Evolutionary conservation across 371 early-diverging fungal genomes (phyloP).

Genomic region (Apophysomyces variabilis): DNA sequence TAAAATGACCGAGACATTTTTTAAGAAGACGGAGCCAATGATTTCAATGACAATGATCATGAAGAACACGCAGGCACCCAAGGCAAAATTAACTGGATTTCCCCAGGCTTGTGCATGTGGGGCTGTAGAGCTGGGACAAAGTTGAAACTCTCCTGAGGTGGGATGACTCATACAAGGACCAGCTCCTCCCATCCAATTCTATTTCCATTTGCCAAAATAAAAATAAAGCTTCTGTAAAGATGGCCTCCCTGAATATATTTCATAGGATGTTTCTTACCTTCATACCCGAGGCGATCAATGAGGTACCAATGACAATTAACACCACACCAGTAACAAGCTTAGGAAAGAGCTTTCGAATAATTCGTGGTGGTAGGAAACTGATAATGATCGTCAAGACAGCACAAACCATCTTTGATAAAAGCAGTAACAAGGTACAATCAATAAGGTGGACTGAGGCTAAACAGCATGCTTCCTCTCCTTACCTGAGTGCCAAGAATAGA

Average conservation of each 20-base stretch:
- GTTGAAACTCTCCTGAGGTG: constrained; percentile 28
- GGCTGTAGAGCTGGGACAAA: constrained; percentile 44
- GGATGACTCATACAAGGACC: constrained; percentile 50
- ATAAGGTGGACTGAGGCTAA: too few species aligned
- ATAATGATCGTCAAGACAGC: constrained; percentile 48
- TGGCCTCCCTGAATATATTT: not conserved
- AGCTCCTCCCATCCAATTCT: constrained; percentile 56
- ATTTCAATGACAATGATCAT: constrained; percentile 60
- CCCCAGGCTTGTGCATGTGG: constrained; percentile 64
- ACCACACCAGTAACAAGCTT: constrained; percentile 60
- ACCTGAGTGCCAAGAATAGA: constrained; percentile 60
- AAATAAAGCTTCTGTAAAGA: too few species aligned
- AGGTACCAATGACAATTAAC: constrained; percentile 54
- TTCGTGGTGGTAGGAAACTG: constrained; percentile 54
- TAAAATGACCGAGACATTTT: constrained; percentile 60
- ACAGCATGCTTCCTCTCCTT: not conserved
- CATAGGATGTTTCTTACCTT: constrained; percentile 32
- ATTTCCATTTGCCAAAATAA: not conserved
- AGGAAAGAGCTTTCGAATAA: constrained; percentile 55
- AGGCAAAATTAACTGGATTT: constrained; percentile 48
- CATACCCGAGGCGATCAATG: constrained; percentile 49
- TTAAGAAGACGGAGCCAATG: constrained; percentile 62
- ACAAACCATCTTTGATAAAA: constrained; percentile 40
- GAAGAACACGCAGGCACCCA: constrained; percentile 60
- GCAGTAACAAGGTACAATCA: too few species aligned